Evolutionary conservation across 2,329 filamentous ascomycete genomes (phyloP).

Genomic region (Beauveria sp.): DNA sequence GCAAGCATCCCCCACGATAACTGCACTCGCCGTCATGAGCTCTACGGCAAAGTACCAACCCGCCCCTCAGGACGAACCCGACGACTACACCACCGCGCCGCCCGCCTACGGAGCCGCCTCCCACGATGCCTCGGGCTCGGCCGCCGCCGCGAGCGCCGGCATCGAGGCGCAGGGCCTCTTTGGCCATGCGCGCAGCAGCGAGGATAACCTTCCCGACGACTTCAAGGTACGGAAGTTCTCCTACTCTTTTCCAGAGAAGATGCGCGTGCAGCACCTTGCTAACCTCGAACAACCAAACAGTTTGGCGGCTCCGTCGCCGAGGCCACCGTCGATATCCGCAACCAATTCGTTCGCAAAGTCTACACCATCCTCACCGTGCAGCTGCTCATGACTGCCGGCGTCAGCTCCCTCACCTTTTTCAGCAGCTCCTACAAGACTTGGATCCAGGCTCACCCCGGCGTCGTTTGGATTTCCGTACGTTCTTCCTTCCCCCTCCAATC

Average conservation of each 20-base stretch:
- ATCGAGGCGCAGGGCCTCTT: conserved; percentile 51
- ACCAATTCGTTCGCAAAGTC: conserved; percentile 95
- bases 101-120: conserved; percentile 67
- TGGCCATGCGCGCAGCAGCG: conserved; percentile 63
- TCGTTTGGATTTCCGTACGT: conserved; percentile 75
- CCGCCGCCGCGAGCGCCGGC: conserved; percentile 38
- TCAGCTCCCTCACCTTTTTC: conserved; percentile 83
- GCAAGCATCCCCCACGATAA: neutral
- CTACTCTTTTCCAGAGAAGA: no score
- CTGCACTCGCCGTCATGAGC: conserved; percentile 45
- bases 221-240: conserved; percentile 61
- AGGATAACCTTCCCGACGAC: conserved; percentile 91
- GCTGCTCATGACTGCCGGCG: conserved; percentile 71
- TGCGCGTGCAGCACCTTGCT: neutral
- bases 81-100: conserved; percentile 72
- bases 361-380: conserved; percentile 97
- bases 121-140: conserved; percentile 16
- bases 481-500: neutral
- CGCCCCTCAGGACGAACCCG: conserved; percentile 80
- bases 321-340: conserved; percentile 89
- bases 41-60: conserved; percentile 74
- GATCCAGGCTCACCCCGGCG: conserved; percentile 76
- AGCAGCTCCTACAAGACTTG: conserved; percentile 70
- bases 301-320: conserved; percentile 91
- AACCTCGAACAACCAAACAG: conserved; percentile 30